Evolutionary conservation across 2,329 filamentous ascomycete genomes (phyloP), one percentile per base, ranked within the genome.

Genomic region (Hypomyces rosellus): DNA sequence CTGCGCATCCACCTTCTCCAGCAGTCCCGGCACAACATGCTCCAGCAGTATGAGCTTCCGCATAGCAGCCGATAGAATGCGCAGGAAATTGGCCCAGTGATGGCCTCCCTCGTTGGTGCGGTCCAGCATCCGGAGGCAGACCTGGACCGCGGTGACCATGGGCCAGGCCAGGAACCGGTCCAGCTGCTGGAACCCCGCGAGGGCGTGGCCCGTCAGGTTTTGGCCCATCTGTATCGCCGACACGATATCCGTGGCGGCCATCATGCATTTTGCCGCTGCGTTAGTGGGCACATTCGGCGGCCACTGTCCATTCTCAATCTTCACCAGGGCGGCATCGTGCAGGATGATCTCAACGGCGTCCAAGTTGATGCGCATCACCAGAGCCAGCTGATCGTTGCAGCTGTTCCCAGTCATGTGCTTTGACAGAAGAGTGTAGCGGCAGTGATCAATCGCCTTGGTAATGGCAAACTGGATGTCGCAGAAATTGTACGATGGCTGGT

Each of bases 81-180:
- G 47, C 0, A 49, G 47, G 5, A 39, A 49, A 15, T 37, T 18
- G 34, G 44, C 37, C 11, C 43, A 49, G 4, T 25, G 34, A 6
- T 16, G 9, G 30, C 34, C 11, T 33, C 30, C 14, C 25, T n/a
- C 30, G 11, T 38, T 38, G n/a, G n/a, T n/a, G 34, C n/a, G 16
- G 25, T 47, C 45, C 5, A 51, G 37, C 49, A 51, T 48, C 15
- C 49, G 49, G 14, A 51, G 44, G 14, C 47, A 49, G 11, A 46
- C 49, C 37, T 51, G 49, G 16, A 52, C 49, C 9, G 50, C 42
- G 6, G 41, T 41, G 5, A 46, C 49, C 15, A 49, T 49, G 12
- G 50, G 50, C 50, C 50, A 52, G 11, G 45, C 36, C 16, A 52
- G 34, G n/a, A 52, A 52, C 12, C 40, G 34, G 42, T 45, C 34